Evolutionary conservation across 2,329 filamentous ascomycete genomes (phyloP), one percentile per base, ranked within the genome.

Genomic region (Rhexocercosporidium sp.): DNA sequence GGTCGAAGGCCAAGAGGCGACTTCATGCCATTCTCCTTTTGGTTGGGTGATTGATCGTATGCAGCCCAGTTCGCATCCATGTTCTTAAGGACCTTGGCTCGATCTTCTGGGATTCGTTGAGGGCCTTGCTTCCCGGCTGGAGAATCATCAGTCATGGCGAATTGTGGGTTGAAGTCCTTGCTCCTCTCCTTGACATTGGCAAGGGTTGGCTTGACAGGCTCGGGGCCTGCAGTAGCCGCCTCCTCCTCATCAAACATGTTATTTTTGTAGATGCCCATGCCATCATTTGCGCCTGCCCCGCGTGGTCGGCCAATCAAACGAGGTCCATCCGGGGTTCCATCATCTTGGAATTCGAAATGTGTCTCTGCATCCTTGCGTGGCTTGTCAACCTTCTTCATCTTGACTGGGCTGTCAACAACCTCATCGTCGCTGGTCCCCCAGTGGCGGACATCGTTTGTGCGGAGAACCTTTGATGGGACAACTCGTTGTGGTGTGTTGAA

Each of bases 311-410:
- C 79, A 60, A 79, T 76, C 57, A 79, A 75, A 61, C 83, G 83
- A 64, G 85, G 82, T 8, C 82, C 84, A 18, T 83, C 81, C 59
- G 87, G 86, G 39, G 86, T 86, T 59, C 87, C 89, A 65, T 94
- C 90, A 76, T 98, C 94, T 63, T 87, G 83, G 74, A 97, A 86
- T 69, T 96, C 89, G 76, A 97, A 97, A 79, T 98, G 93, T 1
- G 89, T 82, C 76, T 94, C 89, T 20, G 91, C 90, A 74, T 96
- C 92, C 49, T 89, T 92, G 67, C 95, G 92, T 44, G 91, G 85
- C 77, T 91, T 91, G 74, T 85, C 82, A 44, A 87, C 83, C 39
- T 86, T 83, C 16, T 87, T 84, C 64, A 85, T 82, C 71, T 86
- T 86, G 51, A 83, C 83, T 8, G 89, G 87, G 9, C 87, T 89